A percentile compares a stretch with the other conserved stretches of the same genome.
These are phyloP conservation scores for Furcasterigmium sp. DNA, from an alignment of 2,329 filamentous ascomycete genomes.

Conservation along the genomic window DNA sequence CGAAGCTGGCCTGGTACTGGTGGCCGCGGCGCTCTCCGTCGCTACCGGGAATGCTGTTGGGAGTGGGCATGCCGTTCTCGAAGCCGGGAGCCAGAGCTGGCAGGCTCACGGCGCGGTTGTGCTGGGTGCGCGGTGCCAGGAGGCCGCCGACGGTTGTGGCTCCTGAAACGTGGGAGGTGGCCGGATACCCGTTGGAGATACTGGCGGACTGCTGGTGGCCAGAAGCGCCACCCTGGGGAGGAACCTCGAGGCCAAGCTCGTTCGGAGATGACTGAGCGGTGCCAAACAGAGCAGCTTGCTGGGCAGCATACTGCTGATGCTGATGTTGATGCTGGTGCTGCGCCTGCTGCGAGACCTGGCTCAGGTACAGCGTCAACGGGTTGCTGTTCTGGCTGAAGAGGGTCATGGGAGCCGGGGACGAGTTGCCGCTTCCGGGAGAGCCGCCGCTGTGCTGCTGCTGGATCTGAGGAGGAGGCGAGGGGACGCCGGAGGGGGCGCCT, in stretches of 20 bases:
- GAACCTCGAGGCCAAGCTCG: conserved; percentile 52
- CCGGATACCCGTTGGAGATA: conserved; percentile 59
- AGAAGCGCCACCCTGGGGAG: conserved; percentile 54
- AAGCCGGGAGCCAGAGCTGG: conserved; percentile 64
- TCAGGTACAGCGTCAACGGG: conserved; percentile 88
- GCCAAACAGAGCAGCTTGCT: conserved; percentile 78
- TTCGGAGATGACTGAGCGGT: conserved; percentile 58
- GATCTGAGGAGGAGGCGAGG: conserved; percentile 12
- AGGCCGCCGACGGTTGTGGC: conserved; percentile 71
- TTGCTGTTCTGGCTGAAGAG: conserved; percentile 82
- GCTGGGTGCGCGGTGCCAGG: conserved; percentile 62
- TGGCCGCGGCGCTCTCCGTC: conserved; percentile 57
- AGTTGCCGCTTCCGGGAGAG: conserved; percentile 45
- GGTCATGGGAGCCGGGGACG: conserved; percentile 49
- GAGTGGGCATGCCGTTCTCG: conserved; percentile 52
- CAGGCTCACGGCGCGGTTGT: conserved; percentile 83
- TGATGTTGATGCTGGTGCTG: conserved; percentile 73
- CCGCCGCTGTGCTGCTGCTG: conserved; percentile 27
- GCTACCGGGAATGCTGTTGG: conserved; percentile 39
- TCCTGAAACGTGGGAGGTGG: conserved; percentile 45
- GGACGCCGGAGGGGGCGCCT: conserved; percentile 50
- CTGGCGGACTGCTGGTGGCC: conserved; percentile 62
- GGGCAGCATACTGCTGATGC: conserved; percentile 63
- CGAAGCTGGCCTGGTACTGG: conserved; percentile 60
- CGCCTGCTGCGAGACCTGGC: conserved; percentile 69